These are phyloP conservation scores for Talaromyces funiculosus DNA, from an alignment of 2,329 filamentous ascomycete genomes.

Conservation along the genomic window DNA sequence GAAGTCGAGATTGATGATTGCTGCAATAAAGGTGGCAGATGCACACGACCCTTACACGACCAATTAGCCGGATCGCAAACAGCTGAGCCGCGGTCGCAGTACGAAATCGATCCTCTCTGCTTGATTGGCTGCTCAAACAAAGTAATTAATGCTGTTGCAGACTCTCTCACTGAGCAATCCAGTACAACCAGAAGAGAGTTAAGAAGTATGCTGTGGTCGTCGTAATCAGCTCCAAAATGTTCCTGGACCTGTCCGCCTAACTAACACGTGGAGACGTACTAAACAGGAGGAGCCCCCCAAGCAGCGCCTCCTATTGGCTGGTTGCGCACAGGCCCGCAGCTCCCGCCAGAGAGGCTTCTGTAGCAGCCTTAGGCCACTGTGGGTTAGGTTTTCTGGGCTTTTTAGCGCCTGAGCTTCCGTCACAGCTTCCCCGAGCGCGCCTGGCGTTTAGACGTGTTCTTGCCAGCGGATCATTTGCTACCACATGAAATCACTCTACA, in stretches of 20 bases:
- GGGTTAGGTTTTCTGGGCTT: background rate
- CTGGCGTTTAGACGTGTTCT: background rate
- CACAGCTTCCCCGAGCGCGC: conserved; percentile 4
- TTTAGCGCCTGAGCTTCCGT: background rate
- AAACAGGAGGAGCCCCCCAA: background rate
- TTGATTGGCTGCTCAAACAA: background rate
- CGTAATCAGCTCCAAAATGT: conserved; percentile 5
- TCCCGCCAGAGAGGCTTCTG: background rate
- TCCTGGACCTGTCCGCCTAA: background rate
- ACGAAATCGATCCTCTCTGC: background rate
- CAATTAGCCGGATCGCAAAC: background rate
- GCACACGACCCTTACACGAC: background rate
- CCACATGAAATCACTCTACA: background rate
- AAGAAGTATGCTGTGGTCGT: background rate
- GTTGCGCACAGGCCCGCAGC: background rate
- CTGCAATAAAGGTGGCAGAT: background rate
- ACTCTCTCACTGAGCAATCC: background rate
- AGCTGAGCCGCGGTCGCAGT: background rate
- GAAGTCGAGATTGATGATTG: background rate
- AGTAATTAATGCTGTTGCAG: background rate
- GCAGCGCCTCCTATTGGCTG: conserved; percentile 4
- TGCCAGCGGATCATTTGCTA: background rate
- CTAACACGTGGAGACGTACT: conserved; percentile 6
- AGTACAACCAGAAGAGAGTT: background rate
- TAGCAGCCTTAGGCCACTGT: background rate